Conservation (phyloP, 2,329 filamentous ascomycete species). For the Hypoxylon rubiginosum region DNA sequence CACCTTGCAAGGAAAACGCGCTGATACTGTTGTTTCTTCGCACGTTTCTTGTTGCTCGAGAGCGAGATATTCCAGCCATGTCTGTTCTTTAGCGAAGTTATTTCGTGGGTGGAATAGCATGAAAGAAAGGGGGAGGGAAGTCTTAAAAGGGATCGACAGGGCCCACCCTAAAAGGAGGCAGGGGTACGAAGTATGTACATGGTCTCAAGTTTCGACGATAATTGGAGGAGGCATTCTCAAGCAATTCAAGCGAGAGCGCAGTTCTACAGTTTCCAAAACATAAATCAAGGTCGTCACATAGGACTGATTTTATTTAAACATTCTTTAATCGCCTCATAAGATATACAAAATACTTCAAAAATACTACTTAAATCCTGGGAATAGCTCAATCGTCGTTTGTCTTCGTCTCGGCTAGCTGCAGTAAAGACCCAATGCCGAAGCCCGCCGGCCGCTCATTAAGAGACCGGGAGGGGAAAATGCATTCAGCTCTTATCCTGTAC, state of each 20-base stretch:
- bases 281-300: not conserved
- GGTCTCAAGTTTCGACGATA: no score
- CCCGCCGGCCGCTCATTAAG: no score
- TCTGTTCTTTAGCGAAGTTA: no score
- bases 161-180: no score
- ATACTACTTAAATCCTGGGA: not conserved
- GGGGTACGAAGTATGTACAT: no score
- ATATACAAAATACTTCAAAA: no score
- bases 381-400: not conserved
- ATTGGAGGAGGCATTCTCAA: not conserved
- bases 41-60: not conserved
- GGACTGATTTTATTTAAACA: not conserved
- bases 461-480: not conserved
- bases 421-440: not conserved
- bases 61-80: no score
- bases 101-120: not conserved
- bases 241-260: not conserved
- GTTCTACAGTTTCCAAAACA: not conserved
- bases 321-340: no score
- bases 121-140: not conserved
- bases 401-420: slow-evolving; percentile 5
- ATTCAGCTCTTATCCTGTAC: no score
- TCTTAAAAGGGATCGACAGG: no score
- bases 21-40: not conserved
- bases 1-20: no score